phyloP scores from a whole-genome alignment of 345 rosid species.

The Moricandia moricandioides region DNA sequence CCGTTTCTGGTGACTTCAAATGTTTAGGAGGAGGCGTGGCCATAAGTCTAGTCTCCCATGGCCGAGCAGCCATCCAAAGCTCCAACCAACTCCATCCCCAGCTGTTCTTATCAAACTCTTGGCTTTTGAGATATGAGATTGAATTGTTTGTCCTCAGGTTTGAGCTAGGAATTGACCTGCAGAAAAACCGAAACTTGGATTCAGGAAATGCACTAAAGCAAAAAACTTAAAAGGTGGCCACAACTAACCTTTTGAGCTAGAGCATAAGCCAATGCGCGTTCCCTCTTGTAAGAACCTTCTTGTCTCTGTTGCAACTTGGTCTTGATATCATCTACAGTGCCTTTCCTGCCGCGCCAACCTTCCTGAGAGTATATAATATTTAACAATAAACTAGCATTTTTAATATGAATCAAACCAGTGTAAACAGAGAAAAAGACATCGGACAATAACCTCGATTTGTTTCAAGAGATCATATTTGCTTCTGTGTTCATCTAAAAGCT shows the following conservation, averaged over 20 bases:
- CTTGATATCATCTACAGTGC: slow-evolving; percentile 76
- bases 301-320: slow-evolving; percentile 76
- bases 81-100: slow-evolving; percentile 99
- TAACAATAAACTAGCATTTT: background rate
- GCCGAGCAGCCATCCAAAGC: slow-evolving; percentile 97
- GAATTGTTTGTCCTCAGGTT: slow-evolving; percentile 36
- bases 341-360: slow-evolving; percentile 94
- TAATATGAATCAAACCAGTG: background rate
- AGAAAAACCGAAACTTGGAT: background rate
- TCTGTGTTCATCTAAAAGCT: slow-evolving; percentile 54
- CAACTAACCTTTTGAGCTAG: slow-evolving; percentile 71
- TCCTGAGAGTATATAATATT: too few species aligned
- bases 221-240: background rate
- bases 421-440: background rate
- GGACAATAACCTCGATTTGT: slow-evolving; percentile 65
- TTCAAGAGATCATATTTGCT: slow-evolving; percentile 65
- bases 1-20: slow-evolving; percentile 49
- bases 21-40: slow-evolving; percentile 47
- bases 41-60: slow-evolving; percentile 92
- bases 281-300: slow-evolving; percentile 87
- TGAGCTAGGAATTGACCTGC: slow-evolving; percentile 45
- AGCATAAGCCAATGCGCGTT: slow-evolving; percentile 83
- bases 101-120: slow-evolving; percentile 66
- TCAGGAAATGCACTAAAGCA: background rate
- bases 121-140: slow-evolving; percentile 42